Conservation (phyloP, 2,329 filamentous ascomycete genomes). For the Nothopassalora personata region DNA sequence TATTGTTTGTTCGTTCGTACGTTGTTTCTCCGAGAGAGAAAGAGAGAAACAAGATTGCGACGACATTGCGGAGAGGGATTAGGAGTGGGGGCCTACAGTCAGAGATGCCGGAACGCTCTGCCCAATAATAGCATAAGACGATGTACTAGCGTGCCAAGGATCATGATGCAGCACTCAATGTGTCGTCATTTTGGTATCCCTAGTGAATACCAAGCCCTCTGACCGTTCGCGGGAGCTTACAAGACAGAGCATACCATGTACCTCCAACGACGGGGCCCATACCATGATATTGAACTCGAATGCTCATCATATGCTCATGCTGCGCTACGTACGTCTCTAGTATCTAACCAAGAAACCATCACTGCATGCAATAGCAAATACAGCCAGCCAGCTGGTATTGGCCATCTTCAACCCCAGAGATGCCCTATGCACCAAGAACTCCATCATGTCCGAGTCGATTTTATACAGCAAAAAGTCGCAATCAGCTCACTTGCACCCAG, state of each 20-base stretch:
- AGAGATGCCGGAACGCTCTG: too few relatives aligned
- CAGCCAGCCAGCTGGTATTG: constrained; percentile 1
- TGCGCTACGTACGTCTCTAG: neutral
- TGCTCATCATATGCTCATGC: constrained; percentile 1
- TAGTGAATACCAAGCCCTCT: neutral
- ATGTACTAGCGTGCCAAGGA: too few relatives aligned
- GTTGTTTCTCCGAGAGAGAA: too few relatives aligned
- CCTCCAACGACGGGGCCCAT: neutral
- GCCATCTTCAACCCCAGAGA: neutral
- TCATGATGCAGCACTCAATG: too few relatives aligned
- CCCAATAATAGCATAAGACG: too few relatives aligned
- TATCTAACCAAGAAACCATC: neutral
- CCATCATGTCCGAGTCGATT: constrained; percentile 4
- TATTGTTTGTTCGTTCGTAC: too few relatives aligned
- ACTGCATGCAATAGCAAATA: neutral
- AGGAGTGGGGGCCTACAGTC: too few relatives aligned
- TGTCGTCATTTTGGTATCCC: too few relatives aligned
- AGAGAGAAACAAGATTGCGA: too few relatives aligned
- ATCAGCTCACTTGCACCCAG: neutral
- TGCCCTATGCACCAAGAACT: constrained; percentile 6
- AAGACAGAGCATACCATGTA: neutral
- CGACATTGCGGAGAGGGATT: too few relatives aligned
- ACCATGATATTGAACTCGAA: neutral
- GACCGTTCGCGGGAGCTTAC: neutral
- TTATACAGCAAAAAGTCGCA: constrained; percentile 3